Evolutionary conservation across 2,329 filamentous ascomycete genomes (phyloP).

Genomic region (Acrocalymma vagum): DNA sequence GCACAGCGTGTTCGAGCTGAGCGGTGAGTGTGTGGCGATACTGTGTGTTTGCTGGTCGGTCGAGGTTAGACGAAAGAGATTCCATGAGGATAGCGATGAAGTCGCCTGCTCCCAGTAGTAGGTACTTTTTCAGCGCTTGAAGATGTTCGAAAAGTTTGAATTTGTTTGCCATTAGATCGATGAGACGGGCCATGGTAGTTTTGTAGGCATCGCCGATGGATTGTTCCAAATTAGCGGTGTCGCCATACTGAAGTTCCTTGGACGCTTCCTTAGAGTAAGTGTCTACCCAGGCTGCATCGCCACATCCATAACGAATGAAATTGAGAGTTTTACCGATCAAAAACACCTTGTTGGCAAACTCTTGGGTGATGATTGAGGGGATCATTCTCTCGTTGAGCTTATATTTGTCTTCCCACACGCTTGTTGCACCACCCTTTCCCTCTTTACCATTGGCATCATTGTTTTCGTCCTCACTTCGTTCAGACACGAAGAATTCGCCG

Average conservation of each 20-base stretch:
- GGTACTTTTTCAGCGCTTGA: constrained; percentile 90
- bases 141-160: constrained; percentile 96
- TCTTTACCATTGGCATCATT: constrained; percentile 51
- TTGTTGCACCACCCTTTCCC: constrained; percentile 71
- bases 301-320: constrained; percentile 95
- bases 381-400: constrained; percentile 85
- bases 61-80: constrained; percentile 88
- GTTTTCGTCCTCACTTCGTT: constrained; percentile 69
- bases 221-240: constrained; percentile 87
- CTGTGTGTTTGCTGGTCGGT: constrained; percentile 94
- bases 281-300: constrained; percentile 94
- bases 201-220: constrained; percentile 98
- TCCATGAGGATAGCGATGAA: constrained; percentile 98
- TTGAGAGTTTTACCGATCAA: constrained; percentile 97
- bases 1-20: constrained; percentile 97
- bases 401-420: constrained; percentile 98
- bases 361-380: constrained; percentile 89
- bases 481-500: constrained; percentile 91
- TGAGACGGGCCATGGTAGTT: constrained; percentile 94
- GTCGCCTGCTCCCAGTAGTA: constrained; percentile 93
- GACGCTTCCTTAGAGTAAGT: constrained; percentile 92
- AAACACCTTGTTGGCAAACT: constrained; percentile 96
- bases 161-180: constrained; percentile 91
- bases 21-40: constrained; percentile 96
- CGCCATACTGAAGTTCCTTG: constrained; percentile 90